A percentile compares a stretch with the other conserved stretches of the same genome.
phyloP scores from a whole-genome alignment of 805 yeast genomes.

The Barnettozyma vustinii region DNA sequence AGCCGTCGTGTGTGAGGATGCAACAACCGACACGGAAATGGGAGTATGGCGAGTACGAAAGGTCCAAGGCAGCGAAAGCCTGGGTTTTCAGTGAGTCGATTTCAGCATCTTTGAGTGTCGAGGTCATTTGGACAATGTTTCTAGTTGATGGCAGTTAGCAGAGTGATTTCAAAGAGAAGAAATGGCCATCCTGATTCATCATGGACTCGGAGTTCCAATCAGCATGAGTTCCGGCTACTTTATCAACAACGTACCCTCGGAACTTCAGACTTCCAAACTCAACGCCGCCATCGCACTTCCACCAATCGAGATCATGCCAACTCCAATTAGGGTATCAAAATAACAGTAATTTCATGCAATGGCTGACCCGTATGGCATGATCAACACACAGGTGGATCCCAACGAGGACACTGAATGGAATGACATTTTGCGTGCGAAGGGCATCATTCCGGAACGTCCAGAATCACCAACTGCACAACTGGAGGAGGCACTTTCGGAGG shows the following conservation, averaged over 20 bases:
- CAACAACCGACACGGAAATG: slow-evolving; percentile 73
- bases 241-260: background rate
- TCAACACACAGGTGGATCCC: slow-evolving; percentile 87
- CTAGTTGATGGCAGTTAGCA: too few relatives aligned
- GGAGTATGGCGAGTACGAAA: slow-evolving; percentile 45
- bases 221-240: too few relatives aligned
- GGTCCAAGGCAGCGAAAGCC: slow-evolving; percentile 32
- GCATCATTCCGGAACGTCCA: slow-evolving; percentile 87
- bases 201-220: too few relatives aligned
- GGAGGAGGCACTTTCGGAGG: slow-evolving; percentile 85
- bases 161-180: too few relatives aligned
- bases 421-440: slow-evolving; percentile 84
- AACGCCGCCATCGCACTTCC: background rate
- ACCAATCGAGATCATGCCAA: too few relatives aligned
- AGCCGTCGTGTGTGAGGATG: slow-evolving; percentile 46
- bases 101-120: slow-evolving; percentile 17
- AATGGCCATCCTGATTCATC: too few relatives aligned
- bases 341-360: background rate
- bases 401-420: slow-evolving; percentile 99
- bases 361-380: slow-evolving; percentile 41
- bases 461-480: slow-evolving; percentile 83
- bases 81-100: slow-evolving; percentile 23
- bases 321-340: too few relatives aligned
- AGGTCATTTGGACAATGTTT: background rate
- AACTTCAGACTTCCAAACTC: background rate